Evolutionary conservation across 768 basidiomycete species (phyloP).

Genomic region (Nidula microcarpa): DNA sequence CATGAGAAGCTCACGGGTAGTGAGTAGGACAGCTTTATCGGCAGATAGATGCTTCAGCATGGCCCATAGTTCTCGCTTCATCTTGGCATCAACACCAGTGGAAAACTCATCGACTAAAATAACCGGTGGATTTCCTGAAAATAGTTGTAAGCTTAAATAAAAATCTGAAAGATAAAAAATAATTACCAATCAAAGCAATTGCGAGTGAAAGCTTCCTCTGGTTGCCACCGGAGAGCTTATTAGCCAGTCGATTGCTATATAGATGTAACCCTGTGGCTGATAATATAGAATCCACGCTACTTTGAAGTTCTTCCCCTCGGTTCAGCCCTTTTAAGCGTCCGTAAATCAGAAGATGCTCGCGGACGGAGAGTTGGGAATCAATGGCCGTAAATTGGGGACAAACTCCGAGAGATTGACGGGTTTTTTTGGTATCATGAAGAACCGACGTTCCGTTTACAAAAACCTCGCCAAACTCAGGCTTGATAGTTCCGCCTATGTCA

Average conservation of each 20-base stretch:
- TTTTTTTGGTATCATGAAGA: constrained; percentile 45
- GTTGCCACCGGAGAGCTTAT: constrained; percentile 66
- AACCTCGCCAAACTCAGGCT: constrained; percentile 42
- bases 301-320: constrained; percentile 36
- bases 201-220: constrained; percentile 66
- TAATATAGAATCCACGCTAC: constrained; percentile 50
- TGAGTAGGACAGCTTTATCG: constrained; percentile 71
- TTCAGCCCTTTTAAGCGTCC: constrained; percentile 65
- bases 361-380: constrained; percentile 72
- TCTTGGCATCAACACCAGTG: constrained; percentile 70
- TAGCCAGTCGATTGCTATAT: constrained; percentile 65
- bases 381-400: constrained; percentile 84
- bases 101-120: constrained; percentile 74
- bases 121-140: constrained; percentile 60
- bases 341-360: constrained; percentile 72
- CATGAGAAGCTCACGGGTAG: constrained; percentile 49
- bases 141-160: not conserved
- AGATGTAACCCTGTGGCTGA: constrained; percentile 43
- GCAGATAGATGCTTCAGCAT: constrained; percentile 61
- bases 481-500: not conserved
- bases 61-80: constrained; percentile 81
- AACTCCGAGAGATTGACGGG: constrained; percentile 61
- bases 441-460: constrained; percentile 55
- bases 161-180: not conserved
- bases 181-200: constrained; percentile 63